Percentiles rank a stretch among this genome's conserved stretches.
These are phyloP conservation scores for Alternaria metachromatica DNA, from an alignment of 2,329 filamentous ascomycete species.

Conservation along the genomic window DNA sequence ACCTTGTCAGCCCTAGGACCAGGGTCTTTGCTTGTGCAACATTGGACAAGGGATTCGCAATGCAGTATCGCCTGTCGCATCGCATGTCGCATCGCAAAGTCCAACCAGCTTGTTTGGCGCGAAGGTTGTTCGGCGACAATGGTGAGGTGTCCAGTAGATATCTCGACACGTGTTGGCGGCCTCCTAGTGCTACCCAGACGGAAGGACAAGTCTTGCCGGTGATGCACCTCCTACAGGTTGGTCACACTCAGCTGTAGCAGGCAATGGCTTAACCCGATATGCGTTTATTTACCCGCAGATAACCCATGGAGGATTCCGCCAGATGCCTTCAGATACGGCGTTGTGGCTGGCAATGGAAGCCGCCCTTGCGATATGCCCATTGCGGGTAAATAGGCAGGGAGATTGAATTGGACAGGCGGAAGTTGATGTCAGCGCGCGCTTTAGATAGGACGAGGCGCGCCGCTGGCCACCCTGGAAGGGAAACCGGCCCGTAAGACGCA, in stretches of 20 bases:
- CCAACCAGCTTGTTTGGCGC: neutral
- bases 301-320: constrained; percentile 23
- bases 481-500: constrained; percentile 1
- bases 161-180: constrained; percentile 12
- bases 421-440: constrained; percentile 33
- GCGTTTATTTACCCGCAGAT: constrained; percentile 29
- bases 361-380: constrained; percentile 28
- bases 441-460: constrained; percentile 10
- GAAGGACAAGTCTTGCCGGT: constrained; percentile 12
- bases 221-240: constrained; percentile 30
- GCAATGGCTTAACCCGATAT: constrained; percentile 29
- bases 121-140: neutral
- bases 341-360: constrained; percentile 25
- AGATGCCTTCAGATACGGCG: constrained; percentile 4
- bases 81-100: neutral
- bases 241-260: constrained; percentile 30
- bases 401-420: constrained; percentile 32
- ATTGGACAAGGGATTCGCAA: constrained; percentile 7
- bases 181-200: constrained; percentile 1
- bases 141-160: constrained; percentile 4
- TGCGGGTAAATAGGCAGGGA: constrained; percentile 42
- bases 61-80: neutral
- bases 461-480: constrained; percentile 4
- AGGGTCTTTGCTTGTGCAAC: constrained; percentile 27
- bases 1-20: constrained; percentile 20